These are phyloP conservation scores for Hypomontagnella submonticulosa DNA, from an alignment of 495 filamentous ascomycete species.

Conservation along the genomic window DNA sequence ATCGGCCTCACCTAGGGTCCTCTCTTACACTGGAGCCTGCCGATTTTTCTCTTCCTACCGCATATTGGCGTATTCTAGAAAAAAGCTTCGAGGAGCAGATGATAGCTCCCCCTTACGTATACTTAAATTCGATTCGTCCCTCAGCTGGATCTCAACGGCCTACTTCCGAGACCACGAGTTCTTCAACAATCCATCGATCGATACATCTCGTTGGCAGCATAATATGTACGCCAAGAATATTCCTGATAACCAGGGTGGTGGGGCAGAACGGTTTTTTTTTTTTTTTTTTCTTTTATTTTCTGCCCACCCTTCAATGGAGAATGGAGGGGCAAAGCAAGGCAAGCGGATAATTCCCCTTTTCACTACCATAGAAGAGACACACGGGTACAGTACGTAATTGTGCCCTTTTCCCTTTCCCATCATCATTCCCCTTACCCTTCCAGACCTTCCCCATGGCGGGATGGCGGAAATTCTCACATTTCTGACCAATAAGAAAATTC, in stretches of 20 bases:
- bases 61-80: slow-evolving; percentile 3
- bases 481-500: slow-evolving; percentile 47
- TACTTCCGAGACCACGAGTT: slow-evolving; percentile 26
- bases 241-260: slow-evolving; percentile 35
- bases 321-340: slow-evolving; percentile 34
- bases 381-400: slow-evolving; percentile 23
- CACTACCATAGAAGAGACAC: slow-evolving; percentile 25
- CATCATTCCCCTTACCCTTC: slow-evolving; percentile 38
- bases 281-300: slow-evolving; percentile 6
- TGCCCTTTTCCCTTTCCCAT: slow-evolving; percentile 15
- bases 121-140: slow-evolving; percentile 2
- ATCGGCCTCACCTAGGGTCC: slow-evolving; percentile 16
- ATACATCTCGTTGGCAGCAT: slow-evolving; percentile 17
- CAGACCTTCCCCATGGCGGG: slow-evolving; percentile 11
- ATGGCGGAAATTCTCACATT: slow-evolving; percentile 34
- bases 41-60: slow-evolving; percentile 2
- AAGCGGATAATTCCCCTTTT: slow-evolving; percentile 24
- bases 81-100: slow-evolving; percentile 9
- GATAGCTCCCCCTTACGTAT: not conserved
- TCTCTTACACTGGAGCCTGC: slow-evolving; percentile 34
- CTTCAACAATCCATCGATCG: slow-evolving; percentile 16
- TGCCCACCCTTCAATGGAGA: slow-evolving; percentile 8
- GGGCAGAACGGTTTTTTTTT: slow-evolving; percentile 17
- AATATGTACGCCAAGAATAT: slow-evolving; percentile 36
- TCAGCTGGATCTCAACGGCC: slow-evolving; percentile 10